phyloP scores from a whole-genome alignment of 306 rosid genomes.

The Cucurbita argyrosperma region DNA sequence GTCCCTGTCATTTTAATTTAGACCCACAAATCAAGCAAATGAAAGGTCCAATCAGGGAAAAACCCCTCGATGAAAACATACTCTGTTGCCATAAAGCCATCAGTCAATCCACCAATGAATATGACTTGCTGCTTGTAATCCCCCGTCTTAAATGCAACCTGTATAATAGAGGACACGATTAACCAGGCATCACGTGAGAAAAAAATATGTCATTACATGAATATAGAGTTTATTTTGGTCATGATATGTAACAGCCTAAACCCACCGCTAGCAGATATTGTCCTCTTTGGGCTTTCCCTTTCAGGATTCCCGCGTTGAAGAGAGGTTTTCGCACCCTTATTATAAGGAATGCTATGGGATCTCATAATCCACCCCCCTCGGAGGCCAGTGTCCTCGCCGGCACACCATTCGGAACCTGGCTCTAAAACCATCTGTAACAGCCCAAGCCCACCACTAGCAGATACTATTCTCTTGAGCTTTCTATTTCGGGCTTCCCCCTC shows the following conservation, averaged over 20 bases:
- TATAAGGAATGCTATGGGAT: too few species aligned
- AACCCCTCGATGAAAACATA: slow-evolving; percentile 18
- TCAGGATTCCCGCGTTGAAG: too few species aligned
- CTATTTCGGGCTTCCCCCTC: too few species aligned
- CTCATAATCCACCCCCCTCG: too few species aligned
- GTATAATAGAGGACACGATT: slow-evolving; percentile 12
- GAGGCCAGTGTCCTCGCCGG: too few species aligned
- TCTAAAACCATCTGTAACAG: too few species aligned
- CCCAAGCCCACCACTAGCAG: too few species aligned
- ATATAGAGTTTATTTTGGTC: background rate
- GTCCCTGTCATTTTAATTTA: background rate
- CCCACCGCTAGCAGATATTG: too few species aligned
- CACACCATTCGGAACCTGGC: too few species aligned
- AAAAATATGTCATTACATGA: background rate
- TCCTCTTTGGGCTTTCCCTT: too few species aligned
- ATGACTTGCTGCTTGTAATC: slow-evolving; percentile 79
- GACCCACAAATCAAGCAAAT: background rate
- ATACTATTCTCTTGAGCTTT: too few species aligned
- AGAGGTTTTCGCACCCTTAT: too few species aligned
- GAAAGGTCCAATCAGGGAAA: background rate
- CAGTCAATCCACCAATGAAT: slow-evolving; percentile 86
- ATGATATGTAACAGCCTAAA: background rate
- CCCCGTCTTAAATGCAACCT: slow-evolving; percentile 96
- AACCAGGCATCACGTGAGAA: background rate
- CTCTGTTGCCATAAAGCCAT: slow-evolving; percentile 89